Evolutionary conservation across 257 asterid species (phyloP).

Genomic region (Eucommia ulmoides): DNA sequence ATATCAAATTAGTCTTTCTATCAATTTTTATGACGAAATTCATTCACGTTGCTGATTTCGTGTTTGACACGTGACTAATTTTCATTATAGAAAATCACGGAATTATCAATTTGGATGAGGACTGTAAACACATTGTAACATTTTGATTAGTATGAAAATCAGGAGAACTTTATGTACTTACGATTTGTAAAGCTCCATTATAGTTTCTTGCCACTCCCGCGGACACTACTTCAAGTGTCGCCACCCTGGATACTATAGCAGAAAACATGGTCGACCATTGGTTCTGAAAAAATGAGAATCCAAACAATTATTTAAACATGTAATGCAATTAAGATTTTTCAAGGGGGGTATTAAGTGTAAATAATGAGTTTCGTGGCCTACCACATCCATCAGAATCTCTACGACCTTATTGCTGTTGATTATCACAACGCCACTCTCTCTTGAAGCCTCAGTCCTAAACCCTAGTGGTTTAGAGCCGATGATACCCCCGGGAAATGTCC

Average conservation of each 20-base stretch:
- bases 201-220: slow-evolving; percentile 45
- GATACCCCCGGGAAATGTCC: slow-evolving; percentile 27
- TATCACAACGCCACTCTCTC: slow-evolving; percentile 41
- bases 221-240: slow-evolving; percentile 37
- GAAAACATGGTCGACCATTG: slow-evolving; percentile 57
- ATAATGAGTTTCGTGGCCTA: slow-evolving; percentile 14
- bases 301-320: not conserved
- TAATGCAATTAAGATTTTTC: not conserved
- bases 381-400: slow-evolving; percentile 48
- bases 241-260: slow-evolving; percentile 30
- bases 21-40: not conserved
- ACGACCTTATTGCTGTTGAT: slow-evolving; percentile 47
- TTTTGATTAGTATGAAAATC: too few relatives aligned
- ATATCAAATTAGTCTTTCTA: not conserved
- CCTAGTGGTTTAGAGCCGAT: slow-evolving; percentile 41
- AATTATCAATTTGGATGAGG: not conserved
- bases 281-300: slow-evolving; percentile 19
- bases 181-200: slow-evolving; percentile 70
- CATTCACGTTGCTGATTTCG: too few relatives aligned
- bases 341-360: not conserved
- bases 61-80: too few relatives aligned
- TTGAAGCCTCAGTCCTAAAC: slow-evolving; percentile 40
- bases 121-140: too few relatives aligned
- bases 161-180: too few relatives aligned
- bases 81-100: too few relatives aligned